Evolutionary conservation across 495 filamentous ascomycete genomes (phyloP).

Genomic region (Neurospora sp.): DNA sequence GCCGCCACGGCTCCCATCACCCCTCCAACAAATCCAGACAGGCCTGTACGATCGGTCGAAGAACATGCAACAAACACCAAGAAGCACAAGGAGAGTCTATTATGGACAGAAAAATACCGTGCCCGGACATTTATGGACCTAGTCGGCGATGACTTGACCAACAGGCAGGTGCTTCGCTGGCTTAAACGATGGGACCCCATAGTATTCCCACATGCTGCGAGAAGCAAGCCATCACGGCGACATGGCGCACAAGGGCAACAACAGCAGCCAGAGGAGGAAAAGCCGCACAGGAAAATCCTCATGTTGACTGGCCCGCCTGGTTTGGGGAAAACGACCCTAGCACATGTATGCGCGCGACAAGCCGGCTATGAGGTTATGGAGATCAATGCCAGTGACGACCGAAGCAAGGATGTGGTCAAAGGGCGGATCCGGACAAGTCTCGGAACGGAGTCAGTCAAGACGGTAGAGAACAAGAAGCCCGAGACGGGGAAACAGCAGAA

Average conservation of each 20-base stretch:
- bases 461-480: slow-evolving; percentile 55
- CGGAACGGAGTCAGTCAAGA: slow-evolving; percentile 85
- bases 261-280: slow-evolving; percentile 47
- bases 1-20: slow-evolving; percentile 16
- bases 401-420: slow-evolving; percentile 70
- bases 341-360: slow-evolving; percentile 90
- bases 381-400: slow-evolving; percentile 78
- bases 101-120: slow-evolving; percentile 89
- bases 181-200: slow-evolving; percentile 87
- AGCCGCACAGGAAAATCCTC: slow-evolving; percentile 72
- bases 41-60: slow-evolving; percentile 26
- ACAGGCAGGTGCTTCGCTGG: slow-evolving; percentile 86
- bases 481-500: slow-evolving; percentile 51
- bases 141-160: slow-evolving; percentile 88
- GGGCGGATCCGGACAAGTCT: slow-evolving; percentile 80
- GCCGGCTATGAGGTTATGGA: slow-evolving; percentile 92
- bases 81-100: slow-evolving; percentile 40
- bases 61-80: slow-evolving; percentile 24
- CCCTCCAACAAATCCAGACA: slow-evolving; percentile 16
- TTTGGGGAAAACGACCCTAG: slow-evolving; percentile 90
- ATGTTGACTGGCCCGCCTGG: slow-evolving; percentile 86
- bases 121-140: slow-evolving; percentile 87
- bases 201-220: slow-evolving; percentile 69
- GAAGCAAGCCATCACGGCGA: slow-evolving; percentile 36
- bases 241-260: slow-evolving; percentile 27